A percentile compares a stretch with the other conserved stretches of the same genome.
Evolutionary conservation across 495 filamentous ascomycete species (phyloP).

Genomic region (Penicillium subrubescens): DNA sequence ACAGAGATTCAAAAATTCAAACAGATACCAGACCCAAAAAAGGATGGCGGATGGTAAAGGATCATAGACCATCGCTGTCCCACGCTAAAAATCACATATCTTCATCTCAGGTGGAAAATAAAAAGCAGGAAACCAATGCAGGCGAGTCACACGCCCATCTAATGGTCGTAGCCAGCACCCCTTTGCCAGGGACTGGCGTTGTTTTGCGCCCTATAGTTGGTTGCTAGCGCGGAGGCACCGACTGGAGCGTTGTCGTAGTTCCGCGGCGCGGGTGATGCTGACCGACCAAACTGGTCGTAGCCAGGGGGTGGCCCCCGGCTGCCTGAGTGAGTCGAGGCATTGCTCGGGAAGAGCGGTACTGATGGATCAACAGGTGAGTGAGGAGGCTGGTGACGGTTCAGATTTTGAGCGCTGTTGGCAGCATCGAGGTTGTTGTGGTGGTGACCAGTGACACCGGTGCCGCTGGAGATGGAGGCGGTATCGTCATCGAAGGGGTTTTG

Average conservation of each 20-base stretch:
- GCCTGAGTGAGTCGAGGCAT: constrained; percentile 21
- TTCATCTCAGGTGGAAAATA: constrained; percentile 40
- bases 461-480: constrained; percentile 64
- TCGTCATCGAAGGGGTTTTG: constrained; percentile 78
- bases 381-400: constrained; percentile 24
- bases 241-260: constrained; percentile 39
- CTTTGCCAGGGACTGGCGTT: constrained; percentile 67
- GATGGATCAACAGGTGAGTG: constrained; percentile 65
- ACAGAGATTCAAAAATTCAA: constrained; percentile 18
- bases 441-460: constrained; percentile 39
- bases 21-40: constrained; percentile 22
- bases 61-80: constrained; percentile 34
- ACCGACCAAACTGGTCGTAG: constrained; percentile 36
- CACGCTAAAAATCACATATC: constrained; percentile 47
- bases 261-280: constrained; percentile 40
- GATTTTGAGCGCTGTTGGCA: constrained; percentile 14
- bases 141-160: constrained; percentile 19
- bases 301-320: constrained; percentile 39
- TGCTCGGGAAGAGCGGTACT: constrained; percentile 61
- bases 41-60: constrained; percentile 28
- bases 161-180: constrained; percentile 67
- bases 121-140: constrained; percentile 25
- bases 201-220: constrained; percentile 52
- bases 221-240: constrained; percentile 26
- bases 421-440: constrained; percentile 34